phyloP scores from a whole-genome alignment of 306 rosid species.

The Cicer cuneatum region DNA sequence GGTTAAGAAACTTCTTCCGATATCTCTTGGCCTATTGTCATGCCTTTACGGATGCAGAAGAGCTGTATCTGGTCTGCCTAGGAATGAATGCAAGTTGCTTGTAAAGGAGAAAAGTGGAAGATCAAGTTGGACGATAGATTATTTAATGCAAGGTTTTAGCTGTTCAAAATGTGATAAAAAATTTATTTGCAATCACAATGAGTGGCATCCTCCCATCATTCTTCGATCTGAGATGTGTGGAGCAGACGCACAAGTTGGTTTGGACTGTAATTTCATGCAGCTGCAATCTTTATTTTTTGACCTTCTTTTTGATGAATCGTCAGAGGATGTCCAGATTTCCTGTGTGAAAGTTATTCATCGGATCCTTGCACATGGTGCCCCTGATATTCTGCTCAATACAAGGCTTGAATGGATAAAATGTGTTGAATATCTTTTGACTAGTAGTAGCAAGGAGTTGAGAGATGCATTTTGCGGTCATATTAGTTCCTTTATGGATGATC shows the following conservation, averaged over 20 bases:
- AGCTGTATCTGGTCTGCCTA: constrained; percentile 45
- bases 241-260: constrained; percentile 48
- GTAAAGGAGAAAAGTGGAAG: constrained; percentile 53
- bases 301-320: constrained; percentile 78
- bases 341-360: constrained; percentile 72
- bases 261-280: constrained; percentile 59
- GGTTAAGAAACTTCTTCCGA: constrained; percentile 67
- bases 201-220: constrained; percentile 49
- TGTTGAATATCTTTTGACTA: constrained; percentile 63
- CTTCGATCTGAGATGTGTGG: constrained; percentile 46
- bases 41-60: constrained; percentile 83
- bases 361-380: constrained; percentile 68
- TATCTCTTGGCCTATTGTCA: constrained; percentile 80
- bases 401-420: constrained; percentile 72
- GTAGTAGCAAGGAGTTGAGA: constrained; percentile 67
- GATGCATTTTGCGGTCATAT: constrained; percentile 90
- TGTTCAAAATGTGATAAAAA: constrained; percentile 84
- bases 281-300: constrained; percentile 68
- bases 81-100: constrained; percentile 64
- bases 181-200: constrained; percentile 44
- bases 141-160: constrained; percentile 76
- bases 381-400: constrained; percentile 54
- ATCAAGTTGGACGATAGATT: constrained; percentile 58
- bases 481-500: constrained; percentile 67
- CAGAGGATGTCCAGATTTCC: constrained; percentile 85